Conservation (phyloP, 768 basidiomycete species). For the Russula griseocarnosa region DNA sequence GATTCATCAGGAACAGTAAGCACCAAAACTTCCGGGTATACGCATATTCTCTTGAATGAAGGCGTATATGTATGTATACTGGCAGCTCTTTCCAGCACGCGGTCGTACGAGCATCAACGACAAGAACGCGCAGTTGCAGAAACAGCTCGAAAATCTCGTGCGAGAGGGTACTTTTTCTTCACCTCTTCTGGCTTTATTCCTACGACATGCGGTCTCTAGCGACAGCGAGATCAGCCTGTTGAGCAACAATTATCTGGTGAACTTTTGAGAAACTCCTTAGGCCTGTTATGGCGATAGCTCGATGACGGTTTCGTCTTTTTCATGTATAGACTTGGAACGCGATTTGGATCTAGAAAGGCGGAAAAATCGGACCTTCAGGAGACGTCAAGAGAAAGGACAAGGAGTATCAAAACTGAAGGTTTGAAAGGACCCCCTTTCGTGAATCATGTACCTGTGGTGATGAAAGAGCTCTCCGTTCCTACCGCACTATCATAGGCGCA, state of each 20-base stretch:
- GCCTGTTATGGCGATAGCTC: background rate
- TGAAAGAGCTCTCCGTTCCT: background rate
- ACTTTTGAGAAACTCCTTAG: background rate
- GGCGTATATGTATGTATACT: background rate
- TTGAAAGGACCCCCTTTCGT: slow-evolving; percentile 8
- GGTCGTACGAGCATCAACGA: slow-evolving; percentile 77
- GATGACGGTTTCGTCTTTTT: slow-evolving; percentile 38
- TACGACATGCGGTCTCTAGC: slow-evolving; percentile 42
- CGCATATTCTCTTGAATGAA: background rate
- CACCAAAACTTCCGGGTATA: background rate
- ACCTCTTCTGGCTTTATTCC: background rate
- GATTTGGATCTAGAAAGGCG: slow-evolving; percentile 78
- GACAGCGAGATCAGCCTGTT: slow-evolving; percentile 68
- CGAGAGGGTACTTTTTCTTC: slow-evolving; percentile 57
- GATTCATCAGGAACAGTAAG: slow-evolving; percentile 77
- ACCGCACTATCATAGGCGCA: slow-evolving; percentile 46
- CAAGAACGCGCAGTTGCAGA: slow-evolving; percentile 76
- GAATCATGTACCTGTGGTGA: background rate
- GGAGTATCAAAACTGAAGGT: slow-evolving; percentile 85
- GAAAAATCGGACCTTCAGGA: slow-evolving; percentile 74
- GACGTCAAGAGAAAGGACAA: slow-evolving; percentile 71
- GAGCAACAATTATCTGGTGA: slow-evolving; percentile 64
- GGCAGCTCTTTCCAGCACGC: slow-evolving; percentile 79
- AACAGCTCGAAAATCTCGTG: slow-evolving; percentile 80
- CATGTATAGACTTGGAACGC: slow-evolving; percentile 61